Evolutionary conservation across 306 rosid genomes (phyloP).

Genomic region (Vicia faba): DNA sequence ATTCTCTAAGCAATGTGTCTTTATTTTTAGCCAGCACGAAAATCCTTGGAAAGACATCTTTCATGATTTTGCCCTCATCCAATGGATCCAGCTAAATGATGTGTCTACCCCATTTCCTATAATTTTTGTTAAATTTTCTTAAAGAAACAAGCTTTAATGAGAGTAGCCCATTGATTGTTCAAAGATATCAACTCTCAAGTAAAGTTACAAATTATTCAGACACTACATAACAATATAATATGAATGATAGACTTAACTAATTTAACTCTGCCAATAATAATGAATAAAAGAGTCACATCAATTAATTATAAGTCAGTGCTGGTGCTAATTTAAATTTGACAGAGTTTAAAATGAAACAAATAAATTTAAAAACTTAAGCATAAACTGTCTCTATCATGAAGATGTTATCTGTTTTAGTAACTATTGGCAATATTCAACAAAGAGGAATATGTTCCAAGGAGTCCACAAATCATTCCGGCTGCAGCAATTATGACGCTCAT

Average conservation of each 20-base stretch:
- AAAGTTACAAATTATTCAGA: too few relatives aligned
- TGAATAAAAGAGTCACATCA: not conserved
- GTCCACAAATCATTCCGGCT: constrained; percentile 23
- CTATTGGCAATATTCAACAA: constrained; percentile 21
- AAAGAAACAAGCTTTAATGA: too few relatives aligned
- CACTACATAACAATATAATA: too few relatives aligned
- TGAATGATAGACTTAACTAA: not conserved
- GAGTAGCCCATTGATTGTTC: too few relatives aligned
- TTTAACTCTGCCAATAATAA: not conserved
- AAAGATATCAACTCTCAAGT: too few relatives aligned
- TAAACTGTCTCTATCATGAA: not conserved
- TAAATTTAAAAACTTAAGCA: not conserved
- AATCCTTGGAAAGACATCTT: too few relatives aligned
- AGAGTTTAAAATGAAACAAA: not conserved
- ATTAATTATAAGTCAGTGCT: not conserved
- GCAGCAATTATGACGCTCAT: constrained; percentile 16
- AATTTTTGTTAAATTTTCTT: too few relatives aligned
- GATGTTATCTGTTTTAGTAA: not conserved
- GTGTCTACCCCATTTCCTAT: too few relatives aligned
- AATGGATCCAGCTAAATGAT: too few relatives aligned
- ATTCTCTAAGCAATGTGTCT: too few relatives aligned
- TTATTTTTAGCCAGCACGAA: too few relatives aligned
- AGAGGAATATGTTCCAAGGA: constrained; percentile 28
- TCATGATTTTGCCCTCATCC: too few relatives aligned
- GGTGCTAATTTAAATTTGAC: not conserved